Percentiles rank a stretch among this genome's conserved stretches.
phyloP scores from a whole-genome alignment of 1,139 yeast species.

The Yamadazyma pseudoaaseri region DNA sequence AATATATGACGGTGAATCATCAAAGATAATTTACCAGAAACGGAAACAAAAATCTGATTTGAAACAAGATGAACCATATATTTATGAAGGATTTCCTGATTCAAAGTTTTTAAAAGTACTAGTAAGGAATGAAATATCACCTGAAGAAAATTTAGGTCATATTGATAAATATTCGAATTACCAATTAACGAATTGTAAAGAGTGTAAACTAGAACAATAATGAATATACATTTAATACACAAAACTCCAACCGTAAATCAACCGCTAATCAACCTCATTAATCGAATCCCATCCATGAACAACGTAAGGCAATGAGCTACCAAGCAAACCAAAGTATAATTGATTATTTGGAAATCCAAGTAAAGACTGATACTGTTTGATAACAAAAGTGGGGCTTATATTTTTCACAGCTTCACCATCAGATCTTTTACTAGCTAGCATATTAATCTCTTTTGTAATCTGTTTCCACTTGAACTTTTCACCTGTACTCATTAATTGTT shows the following conservation, averaged over 20 bases:
- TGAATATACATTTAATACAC: slow-evolving; percentile 1
- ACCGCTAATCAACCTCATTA: slow-evolving; percentile 17
- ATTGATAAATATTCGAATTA: slow-evolving; percentile 21
- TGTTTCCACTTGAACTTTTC: slow-evolving; percentile 50
- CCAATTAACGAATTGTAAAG: slow-evolving; percentile 7
- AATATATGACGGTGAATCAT: slow-evolving; percentile 13
- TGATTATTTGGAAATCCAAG: slow-evolving; percentile 43
- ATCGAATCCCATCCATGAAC: slow-evolving; percentile 44
- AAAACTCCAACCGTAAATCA: not conserved
- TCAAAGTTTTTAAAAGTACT: slow-evolving; percentile 40
- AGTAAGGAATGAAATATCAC: slow-evolving; percentile 30
- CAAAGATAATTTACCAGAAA: slow-evolving; percentile 34
- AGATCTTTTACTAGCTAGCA: slow-evolving; percentile 10
- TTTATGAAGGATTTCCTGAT: slow-evolving; percentile 48
- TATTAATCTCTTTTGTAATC: slow-evolving; percentile 43
- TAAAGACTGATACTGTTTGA: slow-evolving; percentile 41
- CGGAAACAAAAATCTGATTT: slow-evolving; percentile 30
- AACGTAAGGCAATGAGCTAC: slow-evolving; percentile 43
- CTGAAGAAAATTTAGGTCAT: slow-evolving; percentile 35
- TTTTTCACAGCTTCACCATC: slow-evolving; percentile 24
- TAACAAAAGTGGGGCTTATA: slow-evolving; percentile 45
- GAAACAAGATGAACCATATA: slow-evolving; percentile 28
- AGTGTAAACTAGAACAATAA: slow-evolving; percentile 5
- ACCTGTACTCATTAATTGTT: slow-evolving; percentile 39
- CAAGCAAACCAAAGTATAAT: slow-evolving; percentile 38